Evolutionary conservation across 148 eudicot species (phyloP).

Genomic region (Vaccinium darrowii): DNA sequence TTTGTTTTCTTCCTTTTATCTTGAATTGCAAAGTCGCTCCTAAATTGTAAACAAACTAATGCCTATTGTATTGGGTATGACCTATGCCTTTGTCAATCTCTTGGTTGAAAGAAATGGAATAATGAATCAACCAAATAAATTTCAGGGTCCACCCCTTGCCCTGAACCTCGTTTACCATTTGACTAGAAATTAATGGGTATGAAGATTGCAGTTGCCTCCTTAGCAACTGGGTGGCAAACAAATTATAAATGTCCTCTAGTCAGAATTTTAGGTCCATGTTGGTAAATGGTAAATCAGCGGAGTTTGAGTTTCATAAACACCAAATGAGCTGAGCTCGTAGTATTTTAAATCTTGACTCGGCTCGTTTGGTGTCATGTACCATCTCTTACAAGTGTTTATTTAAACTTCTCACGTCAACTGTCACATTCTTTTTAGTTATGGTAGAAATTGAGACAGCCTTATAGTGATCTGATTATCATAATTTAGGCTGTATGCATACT

Average conservation of each 20-base stretch:
- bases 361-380: too few relatives aligned
- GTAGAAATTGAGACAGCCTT: too few relatives aligned
- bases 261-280: background rate
- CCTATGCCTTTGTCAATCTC: background rate
- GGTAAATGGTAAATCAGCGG: background rate
- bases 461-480: too few relatives aligned
- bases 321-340: background rate
- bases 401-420: background rate
- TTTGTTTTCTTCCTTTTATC: background rate
- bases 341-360: too few relatives aligned
- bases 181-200: background rate
- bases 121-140: background rate
- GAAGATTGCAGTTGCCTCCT: background rate
- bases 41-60: background rate
- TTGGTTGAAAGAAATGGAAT: background rate
- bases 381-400: background rate
- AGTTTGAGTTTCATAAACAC: background rate
- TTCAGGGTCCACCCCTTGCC: conserved; percentile 2
- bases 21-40: background rate
- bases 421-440: background rate
- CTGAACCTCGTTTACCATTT: background rate
- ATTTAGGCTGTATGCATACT: too few relatives aligned
- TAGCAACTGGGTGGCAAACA: background rate
- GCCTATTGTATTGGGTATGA: background rate
- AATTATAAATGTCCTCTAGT: background rate